Evolutionary conservation across 768 basidiomycete genomes (phyloP).

Genomic region (Arthromyces matolae): DNA sequence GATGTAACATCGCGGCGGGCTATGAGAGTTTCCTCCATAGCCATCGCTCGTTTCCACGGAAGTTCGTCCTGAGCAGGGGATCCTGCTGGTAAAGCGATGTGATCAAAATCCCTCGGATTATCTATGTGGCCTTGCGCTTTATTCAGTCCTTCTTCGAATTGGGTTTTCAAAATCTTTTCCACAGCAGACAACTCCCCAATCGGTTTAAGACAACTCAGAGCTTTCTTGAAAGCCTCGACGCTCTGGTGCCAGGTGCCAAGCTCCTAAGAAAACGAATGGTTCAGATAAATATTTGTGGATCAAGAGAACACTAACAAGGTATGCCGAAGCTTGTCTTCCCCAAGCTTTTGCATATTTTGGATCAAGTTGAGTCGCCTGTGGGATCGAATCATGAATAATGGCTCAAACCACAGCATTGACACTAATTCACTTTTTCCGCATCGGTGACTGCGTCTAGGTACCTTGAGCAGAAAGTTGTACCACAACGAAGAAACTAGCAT

Average conservation of each 20-base stretch:
- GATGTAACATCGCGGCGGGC: conserved; percentile 14
- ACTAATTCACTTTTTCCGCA: conserved; percentile 26
- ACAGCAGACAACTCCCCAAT: conserved; percentile 23
- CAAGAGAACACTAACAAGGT: conserved; percentile 19
- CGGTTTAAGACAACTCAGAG: conserved; percentile 27
- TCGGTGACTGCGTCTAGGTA: conserved; percentile 31
- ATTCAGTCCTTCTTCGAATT: conserved; percentile 29
- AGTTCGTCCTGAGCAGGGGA: conserved; percentile 6
- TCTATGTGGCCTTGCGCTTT: conserved; percentile 17
- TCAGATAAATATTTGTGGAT: background rate
- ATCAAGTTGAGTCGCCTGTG: conserved; percentile 37
- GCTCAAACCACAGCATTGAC: background rate
- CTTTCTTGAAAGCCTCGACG: conserved; percentile 28
- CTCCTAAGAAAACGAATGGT: conserved; percentile 13
- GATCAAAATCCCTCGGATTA: background rate
- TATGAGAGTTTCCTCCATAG: conserved; percentile 16
- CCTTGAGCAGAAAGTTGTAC: conserved; percentile 12
- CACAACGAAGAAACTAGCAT: background rate
- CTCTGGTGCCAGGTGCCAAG: conserved; percentile 18
- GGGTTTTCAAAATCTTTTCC: conserved; percentile 31
- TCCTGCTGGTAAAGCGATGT: background rate
- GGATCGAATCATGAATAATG: background rate
- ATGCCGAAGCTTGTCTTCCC: conserved; percentile 35
- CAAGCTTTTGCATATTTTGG: conserved; percentile 40
- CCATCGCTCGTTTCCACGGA: conserved; percentile 28